These are phyloP conservation scores for Neurospora discreta DNA, from an alignment of 495 filamentous ascomycete species.

Conservation along the genomic window DNA sequence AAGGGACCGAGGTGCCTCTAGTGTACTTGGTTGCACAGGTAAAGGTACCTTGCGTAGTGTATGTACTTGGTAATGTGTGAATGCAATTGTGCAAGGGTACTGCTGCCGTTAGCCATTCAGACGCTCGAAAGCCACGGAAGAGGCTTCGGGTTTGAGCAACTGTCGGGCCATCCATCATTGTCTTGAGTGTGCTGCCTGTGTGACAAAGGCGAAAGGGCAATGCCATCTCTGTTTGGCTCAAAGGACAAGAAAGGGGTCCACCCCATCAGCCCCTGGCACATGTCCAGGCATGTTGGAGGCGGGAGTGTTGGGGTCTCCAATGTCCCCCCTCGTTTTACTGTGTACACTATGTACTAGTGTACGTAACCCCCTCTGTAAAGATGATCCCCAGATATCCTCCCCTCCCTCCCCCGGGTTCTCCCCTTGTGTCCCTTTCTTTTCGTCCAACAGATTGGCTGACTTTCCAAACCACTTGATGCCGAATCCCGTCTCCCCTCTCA, in stretches of 20 bases:
- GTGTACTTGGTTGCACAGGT: not conserved
- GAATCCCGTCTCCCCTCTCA: not conserved
- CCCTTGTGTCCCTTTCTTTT: not conserved
- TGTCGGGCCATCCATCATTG: not conserved
- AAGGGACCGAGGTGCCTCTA: no score
- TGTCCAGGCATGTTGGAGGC: not conserved
- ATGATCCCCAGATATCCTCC: not conserved
- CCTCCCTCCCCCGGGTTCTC: not conserved
- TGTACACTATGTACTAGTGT: no score
- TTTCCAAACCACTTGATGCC: not conserved
- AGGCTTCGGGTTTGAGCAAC: not conserved
- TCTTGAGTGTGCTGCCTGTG: not conserved
- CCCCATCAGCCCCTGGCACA: not conserved
- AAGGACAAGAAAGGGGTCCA: not conserved
- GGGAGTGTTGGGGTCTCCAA: not conserved
- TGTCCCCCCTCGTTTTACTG: not conserved
- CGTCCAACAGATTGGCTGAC: not conserved
- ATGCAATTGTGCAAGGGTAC: not conserved
- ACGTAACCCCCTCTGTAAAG: not conserved
- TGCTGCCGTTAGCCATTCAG: not conserved
- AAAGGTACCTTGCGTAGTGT: not conserved
- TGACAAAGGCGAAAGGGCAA: not conserved
- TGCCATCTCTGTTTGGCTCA: not conserved
- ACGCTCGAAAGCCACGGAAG: not conserved
- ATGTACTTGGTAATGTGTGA: not conserved